Conservation (phyloP, 179 eudicot genomes). For the Amaranthus tricolor region DNA sequence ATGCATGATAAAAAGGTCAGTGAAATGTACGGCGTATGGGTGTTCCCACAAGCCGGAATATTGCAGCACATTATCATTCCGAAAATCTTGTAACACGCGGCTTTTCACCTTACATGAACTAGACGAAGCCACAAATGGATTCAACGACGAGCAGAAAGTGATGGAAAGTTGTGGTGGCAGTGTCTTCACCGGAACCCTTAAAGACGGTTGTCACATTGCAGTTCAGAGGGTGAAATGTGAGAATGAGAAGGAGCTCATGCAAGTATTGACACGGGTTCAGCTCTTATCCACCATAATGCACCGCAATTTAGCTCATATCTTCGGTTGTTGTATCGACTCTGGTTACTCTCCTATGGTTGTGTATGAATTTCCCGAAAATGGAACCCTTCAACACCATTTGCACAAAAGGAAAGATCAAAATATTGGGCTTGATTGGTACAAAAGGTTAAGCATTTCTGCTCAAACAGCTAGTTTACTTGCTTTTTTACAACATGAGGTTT, state of each 20-base stretch:
- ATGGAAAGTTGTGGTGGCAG: slow-evolving; percentile 32
- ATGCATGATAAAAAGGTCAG: slow-evolving; percentile 47
- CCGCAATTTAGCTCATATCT: slow-evolving; percentile 54
- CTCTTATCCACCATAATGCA: slow-evolving; percentile 52
- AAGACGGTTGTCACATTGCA: slow-evolving; percentile 51
- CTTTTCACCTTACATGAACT: slow-evolving; percentile 63
- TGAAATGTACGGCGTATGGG: slow-evolving; percentile 29
- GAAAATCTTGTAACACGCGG: slow-evolving; percentile 49
- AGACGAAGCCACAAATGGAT: slow-evolving; percentile 72
- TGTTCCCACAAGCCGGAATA: slow-evolving; percentile 33
- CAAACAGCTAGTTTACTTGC: slow-evolving; percentile 64
- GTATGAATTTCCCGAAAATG: slow-evolving; percentile 60
- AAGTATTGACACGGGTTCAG: slow-evolving; percentile 50
- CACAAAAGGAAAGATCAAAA: slow-evolving; percentile 25
- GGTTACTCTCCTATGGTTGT: slow-evolving; percentile 57
- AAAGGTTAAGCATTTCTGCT: slow-evolving; percentile 59
- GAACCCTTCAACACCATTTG: slow-evolving; percentile 52
- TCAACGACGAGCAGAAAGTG: slow-evolving; percentile 43
- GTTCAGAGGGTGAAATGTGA: slow-evolving; percentile 58
- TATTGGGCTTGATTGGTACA: slow-evolving; percentile 60
- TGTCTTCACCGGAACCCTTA: slow-evolving; percentile 56
- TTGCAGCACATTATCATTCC: slow-evolving; percentile 42
- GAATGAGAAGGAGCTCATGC: slow-evolving; percentile 51
- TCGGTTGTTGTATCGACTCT: slow-evolving; percentile 70
- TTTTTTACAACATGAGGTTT: slow-evolving; percentile 54